phyloP scores from a whole-genome alignment of 208 protist species.

The Acanthamoeba sp. region DNA sequence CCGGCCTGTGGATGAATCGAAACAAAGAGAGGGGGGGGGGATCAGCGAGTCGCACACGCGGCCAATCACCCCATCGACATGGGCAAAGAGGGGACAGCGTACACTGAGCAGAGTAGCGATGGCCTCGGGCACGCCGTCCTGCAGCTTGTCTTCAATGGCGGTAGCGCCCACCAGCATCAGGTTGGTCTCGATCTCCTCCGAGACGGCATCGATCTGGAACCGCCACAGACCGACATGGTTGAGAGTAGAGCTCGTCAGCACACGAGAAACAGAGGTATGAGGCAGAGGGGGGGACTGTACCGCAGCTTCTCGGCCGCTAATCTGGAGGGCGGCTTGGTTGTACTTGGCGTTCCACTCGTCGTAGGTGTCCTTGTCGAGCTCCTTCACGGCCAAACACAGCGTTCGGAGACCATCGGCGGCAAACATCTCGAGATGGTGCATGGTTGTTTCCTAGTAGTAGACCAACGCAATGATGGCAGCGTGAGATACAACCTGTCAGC shows the following conservation, averaged over 20 bases:
- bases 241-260: not conserved
- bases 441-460: constrained; percentile 2
- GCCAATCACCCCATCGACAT: not conserved
- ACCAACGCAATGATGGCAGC: not conserved
- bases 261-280: not conserved
- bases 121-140: constrained; percentile 93
- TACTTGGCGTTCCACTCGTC: constrained; percentile 72
- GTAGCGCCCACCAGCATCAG: constrained; percentile 94
- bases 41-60: too few relatives aligned
- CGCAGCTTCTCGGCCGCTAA: constrained; percentile 64
- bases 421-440: constrained; percentile 80
- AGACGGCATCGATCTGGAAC: constrained; percentile 59
- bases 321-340: constrained; percentile 58
- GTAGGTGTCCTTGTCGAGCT: constrained; percentile 76
- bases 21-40: too few relatives aligned
- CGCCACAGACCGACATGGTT: too few relatives aligned
- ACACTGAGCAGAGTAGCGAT: constrained; percentile 81
- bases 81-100: not conserved
- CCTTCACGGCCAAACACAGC: constrained; percentile 77
- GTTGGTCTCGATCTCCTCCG: constrained; percentile 91
- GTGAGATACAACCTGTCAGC: not conserved
- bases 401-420: constrained; percentile 84
- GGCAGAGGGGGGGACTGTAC: not conserved
- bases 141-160: constrained; percentile 98
- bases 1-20: constrained; percentile 93